A percentile compares a stretch with the other conserved stretches of the same genome.
Evolutionary conservation across 768 basidiomycete species (phyloP).

Genomic region (Mycena vitilis): DNA sequence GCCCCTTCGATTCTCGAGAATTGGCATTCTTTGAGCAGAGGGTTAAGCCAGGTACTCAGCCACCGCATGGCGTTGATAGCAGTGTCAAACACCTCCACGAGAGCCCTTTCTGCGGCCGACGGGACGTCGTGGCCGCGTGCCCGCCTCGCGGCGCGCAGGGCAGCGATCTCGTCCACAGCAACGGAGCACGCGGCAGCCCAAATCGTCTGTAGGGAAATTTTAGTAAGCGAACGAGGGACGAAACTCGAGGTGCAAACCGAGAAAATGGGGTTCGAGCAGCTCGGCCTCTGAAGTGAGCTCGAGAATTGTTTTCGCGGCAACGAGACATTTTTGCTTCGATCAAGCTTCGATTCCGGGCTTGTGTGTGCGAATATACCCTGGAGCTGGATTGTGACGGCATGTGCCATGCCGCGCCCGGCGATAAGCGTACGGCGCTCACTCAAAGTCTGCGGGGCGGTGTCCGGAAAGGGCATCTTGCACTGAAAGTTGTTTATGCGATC

Average conservation of each 20-base stretch:
- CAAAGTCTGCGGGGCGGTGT: too few species aligned
- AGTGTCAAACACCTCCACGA: neutral
- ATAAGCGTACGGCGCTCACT: neutral
- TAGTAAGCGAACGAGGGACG: too few species aligned
- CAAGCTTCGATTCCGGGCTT: constrained; percentile 8
- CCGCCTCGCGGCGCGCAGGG: neutral
- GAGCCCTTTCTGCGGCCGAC: neutral
- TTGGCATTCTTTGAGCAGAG: neutral
- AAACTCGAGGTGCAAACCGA: neutral
- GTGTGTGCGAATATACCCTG: constrained; percentile 20
- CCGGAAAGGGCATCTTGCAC: too few species aligned
- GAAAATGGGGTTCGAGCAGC: constrained; percentile 16
- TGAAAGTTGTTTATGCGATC: neutral
- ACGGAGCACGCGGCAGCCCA: constrained; percentile 27
- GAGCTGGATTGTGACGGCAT: constrained; percentile 30
- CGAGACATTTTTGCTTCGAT: too few species aligned
- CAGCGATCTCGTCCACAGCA: constrained; percentile 24
- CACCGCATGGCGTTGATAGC: constrained; percentile 11
- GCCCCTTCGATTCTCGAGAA: constrained; percentile 14
- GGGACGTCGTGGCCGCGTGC: constrained; percentile 5
- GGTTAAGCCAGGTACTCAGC: constrained; percentile 6
- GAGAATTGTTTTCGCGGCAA: constrained; percentile 14
- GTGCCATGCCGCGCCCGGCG: constrained; percentile 23
- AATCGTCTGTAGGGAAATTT: constrained; percentile 22
- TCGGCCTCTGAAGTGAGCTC: neutral